A percentile compares a stretch with the other conserved stretches of the same genome.
Conservation (phyloP, 2,329 filamentous ascomycete genomes). For the Hansfordia pulvinata region DNA sequence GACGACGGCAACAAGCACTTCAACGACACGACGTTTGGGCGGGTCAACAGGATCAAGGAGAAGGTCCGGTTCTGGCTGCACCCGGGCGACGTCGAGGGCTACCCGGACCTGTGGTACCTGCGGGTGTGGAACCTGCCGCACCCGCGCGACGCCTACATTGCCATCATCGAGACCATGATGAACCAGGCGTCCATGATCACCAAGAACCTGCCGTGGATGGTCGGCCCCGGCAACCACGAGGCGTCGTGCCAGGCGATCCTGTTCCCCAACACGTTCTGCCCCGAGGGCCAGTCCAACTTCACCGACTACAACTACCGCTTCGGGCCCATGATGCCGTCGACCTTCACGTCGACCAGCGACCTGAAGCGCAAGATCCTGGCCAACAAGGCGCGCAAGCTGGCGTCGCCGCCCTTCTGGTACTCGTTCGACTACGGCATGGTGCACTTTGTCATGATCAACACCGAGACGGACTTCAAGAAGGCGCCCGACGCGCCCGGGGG, state of each 20-base stretch:
- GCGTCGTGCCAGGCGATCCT: constrained; percentile 33
- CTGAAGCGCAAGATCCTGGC: constrained; percentile 25
- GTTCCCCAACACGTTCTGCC: constrained; percentile 23
- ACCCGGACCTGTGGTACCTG: constrained; percentile 43
- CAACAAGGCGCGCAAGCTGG: constrained; percentile 26
- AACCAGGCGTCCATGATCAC: constrained; percentile 38
- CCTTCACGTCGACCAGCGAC: constrained; percentile 35
- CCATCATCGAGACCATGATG: constrained; percentile 44
- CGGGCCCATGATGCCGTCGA: constrained; percentile 33
- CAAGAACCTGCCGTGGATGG: constrained; percentile 41
- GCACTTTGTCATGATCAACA: constrained; percentile 40
- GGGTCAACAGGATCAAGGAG: constrained; percentile 34
- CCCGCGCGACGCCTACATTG: constrained; percentile 36
- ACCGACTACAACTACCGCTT: constrained; percentile 45
- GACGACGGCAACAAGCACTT: too few relatives aligned
- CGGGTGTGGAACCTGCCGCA: constrained; percentile 29
- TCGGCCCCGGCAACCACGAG: constrained; percentile 45
- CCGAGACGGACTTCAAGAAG: constrained; percentile 39
- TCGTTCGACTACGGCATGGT: constrained; percentile 45
- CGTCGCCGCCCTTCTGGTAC: constrained; percentile 44
- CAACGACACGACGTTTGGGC: constrained; percentile 44
- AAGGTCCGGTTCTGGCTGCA: constrained; percentile 42
- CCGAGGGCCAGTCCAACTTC: constrained; percentile 43
- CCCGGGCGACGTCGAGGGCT: constrained; percentile 41
- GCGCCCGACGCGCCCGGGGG: constrained; percentile 30